Evolutionary conservation across 768 basidiomycete genomes (phyloP).

Genomic region (Epithele typhae): DNA sequence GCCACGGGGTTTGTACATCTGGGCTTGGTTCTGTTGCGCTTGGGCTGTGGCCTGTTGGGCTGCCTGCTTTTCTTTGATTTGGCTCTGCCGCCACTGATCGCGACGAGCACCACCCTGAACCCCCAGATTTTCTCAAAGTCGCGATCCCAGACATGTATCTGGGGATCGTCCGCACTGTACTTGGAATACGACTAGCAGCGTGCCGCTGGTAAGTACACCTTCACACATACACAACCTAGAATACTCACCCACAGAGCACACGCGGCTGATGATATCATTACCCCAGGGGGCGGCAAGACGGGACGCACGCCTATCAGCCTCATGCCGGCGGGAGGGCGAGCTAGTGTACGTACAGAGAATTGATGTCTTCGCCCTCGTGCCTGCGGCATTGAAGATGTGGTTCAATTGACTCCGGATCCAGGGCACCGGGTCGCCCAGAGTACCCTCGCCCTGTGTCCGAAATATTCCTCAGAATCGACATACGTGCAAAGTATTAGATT

Average conservation of each 20-base stretch:
- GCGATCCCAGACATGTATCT: slow-evolving; percentile 52
- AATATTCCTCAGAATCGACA: not conserved
- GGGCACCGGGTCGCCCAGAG: slow-evolving; percentile 18
- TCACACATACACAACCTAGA: slow-evolving; percentile 1
- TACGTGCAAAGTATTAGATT: not conserved
- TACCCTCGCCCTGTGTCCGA: slow-evolving; percentile 16
- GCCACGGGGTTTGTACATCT: too few species aligned
- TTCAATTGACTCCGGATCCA: slow-evolving; percentile 38
- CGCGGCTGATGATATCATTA: slow-evolving; percentile 57
- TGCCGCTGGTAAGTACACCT: not conserved
- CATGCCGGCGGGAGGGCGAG: slow-evolving; percentile 10
- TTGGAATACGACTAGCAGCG: slow-evolving; percentile 56
- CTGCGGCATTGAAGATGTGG: slow-evolving; percentile 35
- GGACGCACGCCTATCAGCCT: slow-evolving; percentile 6
- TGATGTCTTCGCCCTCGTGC: slow-evolving; percentile 37
- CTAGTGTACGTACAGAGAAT: slow-evolving; percentile 38
- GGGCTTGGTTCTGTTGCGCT: not conserved
- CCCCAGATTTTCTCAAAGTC: slow-evolving; percentile 70
- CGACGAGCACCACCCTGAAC: slow-evolving; percentile 31
- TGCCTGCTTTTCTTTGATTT: slow-evolving; percentile 16
- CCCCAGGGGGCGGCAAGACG: too few species aligned
- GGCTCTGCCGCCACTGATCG: slow-evolving; percentile 24
- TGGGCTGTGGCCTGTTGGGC: slow-evolving; percentile 3
- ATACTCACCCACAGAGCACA: slow-evolving; percentile 55
- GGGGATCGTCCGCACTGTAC: slow-evolving; percentile 54